Base-by-base conservation (phyloP, 176 grass and related monocot genomes). In the Lolium perenne region DNA sequence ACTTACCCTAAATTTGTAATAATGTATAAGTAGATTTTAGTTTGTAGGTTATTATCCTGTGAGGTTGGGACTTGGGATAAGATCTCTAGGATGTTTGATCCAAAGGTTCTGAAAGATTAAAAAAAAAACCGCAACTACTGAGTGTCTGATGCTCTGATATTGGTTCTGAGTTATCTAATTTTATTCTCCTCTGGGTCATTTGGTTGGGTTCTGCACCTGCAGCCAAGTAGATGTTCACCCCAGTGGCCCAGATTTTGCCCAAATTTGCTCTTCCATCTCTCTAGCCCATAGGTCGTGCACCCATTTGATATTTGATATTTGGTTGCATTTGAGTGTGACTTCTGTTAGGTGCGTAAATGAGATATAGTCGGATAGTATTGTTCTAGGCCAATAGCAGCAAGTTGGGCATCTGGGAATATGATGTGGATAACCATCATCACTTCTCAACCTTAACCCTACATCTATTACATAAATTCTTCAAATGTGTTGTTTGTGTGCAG, bases 361-460 rank as follows among this genome's bases (percentile, higher is more conserved):
- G 10, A 13, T 22, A 9, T 22, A 53, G 14, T 45, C 21, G 12
- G 22, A 18, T 78, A 41, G 32, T 35, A 35, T 54, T 63, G 38
- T 14, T 9, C 26, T 43, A 7, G 43, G 15, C 6, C 51, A 53
- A 43, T 2, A 78, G 61, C 4, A 35, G 4, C 13, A 7, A 13
- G 62, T 10, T 71, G 50, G 60, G 5, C 13, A 2, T 54, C 60
- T 25, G 60, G 13, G 17, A 74, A 60, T 82, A 11, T 70, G n/a
- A 82, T 69, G 40, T 82, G 10, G 48, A 70, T 6, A n/a, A 54
- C 10, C 16, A 68, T 54, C 10, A 0, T 67, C 63, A 40, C 80
- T 55, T 82, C 18, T 23, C 20, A 58, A 38, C 49, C 74, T 76
- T 55, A 55, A 76, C 49, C 49, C 25, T 80, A 79, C 10, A n/a